A percentile compares a stretch with the other conserved stretches of the same genome.
These are phyloP conservation scores for Hansenula anomala DNA, from an alignment of 1,139 yeast species.

Conservation along the genomic window DNA sequence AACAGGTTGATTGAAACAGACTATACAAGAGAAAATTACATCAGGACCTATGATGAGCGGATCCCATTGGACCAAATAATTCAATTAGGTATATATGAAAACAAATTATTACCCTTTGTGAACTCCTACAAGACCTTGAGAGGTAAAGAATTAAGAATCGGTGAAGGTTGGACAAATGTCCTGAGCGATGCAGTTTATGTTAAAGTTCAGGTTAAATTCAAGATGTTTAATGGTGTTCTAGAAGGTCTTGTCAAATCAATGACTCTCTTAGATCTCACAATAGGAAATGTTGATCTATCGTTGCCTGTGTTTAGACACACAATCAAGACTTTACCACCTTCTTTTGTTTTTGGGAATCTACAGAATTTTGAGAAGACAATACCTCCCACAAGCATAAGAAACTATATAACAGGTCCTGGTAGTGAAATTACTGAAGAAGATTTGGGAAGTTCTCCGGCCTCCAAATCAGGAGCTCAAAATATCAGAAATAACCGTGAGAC, in stretches of 20 bases:
- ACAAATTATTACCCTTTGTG: slow-evolving; percentile 4
- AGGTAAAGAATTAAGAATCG: not conserved
- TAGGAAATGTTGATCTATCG: not conserved
- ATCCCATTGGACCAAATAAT: slow-evolving; percentile 4
- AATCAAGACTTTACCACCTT: slow-evolving; percentile 1
- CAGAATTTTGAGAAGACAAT: too few relatives aligned
- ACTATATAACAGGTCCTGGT: too few relatives aligned
- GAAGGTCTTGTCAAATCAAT: slow-evolving; percentile 6
- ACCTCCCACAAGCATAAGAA: not conserved
- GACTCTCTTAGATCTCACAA: slow-evolving; percentile 1
- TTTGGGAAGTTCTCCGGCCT: too few relatives aligned
- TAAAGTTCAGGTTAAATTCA: slow-evolving; percentile 6
- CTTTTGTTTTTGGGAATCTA: too few relatives aligned
- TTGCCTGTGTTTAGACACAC: slow-evolving; percentile 4
- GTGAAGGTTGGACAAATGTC: not conserved
- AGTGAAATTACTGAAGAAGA: too few relatives aligned
- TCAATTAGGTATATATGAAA: slow-evolving; percentile 6
- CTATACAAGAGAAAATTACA: slow-evolving; percentile 1
- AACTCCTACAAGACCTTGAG: not conserved
- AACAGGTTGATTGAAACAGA: slow-evolving; percentile 4
- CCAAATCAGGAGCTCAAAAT: too few relatives aligned
- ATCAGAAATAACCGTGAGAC: too few relatives aligned
- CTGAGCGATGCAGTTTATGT: slow-evolving; percentile 9
- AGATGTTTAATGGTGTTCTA: slow-evolving; percentile 3
- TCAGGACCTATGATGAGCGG: slow-evolving; percentile 3